A percentile compares a stretch with the other conserved stretches of the same genome.
Conservation (phyloP, 768 basidiomycete species). For the Boletus rubroflammeus region DNA sequence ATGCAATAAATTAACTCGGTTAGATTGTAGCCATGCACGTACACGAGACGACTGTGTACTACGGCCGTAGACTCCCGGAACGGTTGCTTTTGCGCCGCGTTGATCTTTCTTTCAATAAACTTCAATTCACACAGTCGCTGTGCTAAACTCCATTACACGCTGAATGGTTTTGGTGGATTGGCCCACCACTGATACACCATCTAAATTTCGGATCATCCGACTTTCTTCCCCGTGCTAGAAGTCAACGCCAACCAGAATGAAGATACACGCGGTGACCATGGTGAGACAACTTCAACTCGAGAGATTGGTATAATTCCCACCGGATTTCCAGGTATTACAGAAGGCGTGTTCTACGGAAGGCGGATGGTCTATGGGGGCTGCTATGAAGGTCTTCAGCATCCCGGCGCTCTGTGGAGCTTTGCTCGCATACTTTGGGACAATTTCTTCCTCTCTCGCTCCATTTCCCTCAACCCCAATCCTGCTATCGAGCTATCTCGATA, state of each 20-base stretch:
- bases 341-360: slow-evolving; percentile 5
- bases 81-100: too few species aligned
- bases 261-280: neutral
- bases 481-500: slow-evolving; percentile 34
- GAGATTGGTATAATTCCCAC: neutral
- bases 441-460: slow-evolving; percentile 10
- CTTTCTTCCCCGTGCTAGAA: too few species aligned
- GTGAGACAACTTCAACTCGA: slow-evolving; percentile 12
- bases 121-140: neutral
- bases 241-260: neutral
- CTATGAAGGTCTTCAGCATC: slow-evolving; percentile 20
- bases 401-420: slow-evolving; percentile 20
- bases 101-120: too few species aligned
- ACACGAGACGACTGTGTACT: neutral
- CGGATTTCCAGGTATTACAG: slow-evolving; percentile 1
- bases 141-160: neutral
- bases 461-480: slow-evolving; percentile 35
- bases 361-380: slow-evolving; percentile 7
- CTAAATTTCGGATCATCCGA: neutral
- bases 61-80: too few species aligned
- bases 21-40: neutral
- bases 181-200: neutral
- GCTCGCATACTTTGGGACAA: slow-evolving; percentile 17
- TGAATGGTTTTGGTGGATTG: neutral
- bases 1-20: slow-evolving; percentile 10